phyloP scores from a whole-genome alignment of 2,329 filamentous ascomycete genomes.

The Apiospora sp. region DNA sequence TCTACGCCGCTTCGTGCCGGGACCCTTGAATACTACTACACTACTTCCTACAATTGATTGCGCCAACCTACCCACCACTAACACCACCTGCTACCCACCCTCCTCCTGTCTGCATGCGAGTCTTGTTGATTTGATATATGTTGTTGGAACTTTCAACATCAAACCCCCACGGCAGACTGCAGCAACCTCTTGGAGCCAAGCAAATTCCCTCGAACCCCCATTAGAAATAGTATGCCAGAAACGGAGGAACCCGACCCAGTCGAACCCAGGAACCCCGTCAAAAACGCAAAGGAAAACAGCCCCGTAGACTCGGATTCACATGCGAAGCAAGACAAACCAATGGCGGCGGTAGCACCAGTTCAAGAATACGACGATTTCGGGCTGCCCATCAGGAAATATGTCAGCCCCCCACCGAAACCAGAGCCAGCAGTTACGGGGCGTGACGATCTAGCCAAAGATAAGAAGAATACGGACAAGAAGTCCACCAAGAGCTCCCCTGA shows the following conservation, averaged over 20 bases:
- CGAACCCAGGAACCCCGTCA: constrained; percentile 32
- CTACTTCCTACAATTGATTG: constrained; percentile 20
- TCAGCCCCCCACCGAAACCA: constrained; percentile 39
- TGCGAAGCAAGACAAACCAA: constrained; percentile 37
- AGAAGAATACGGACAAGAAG: constrained; percentile 2
- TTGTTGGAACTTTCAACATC: not conserved
- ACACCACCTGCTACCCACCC: not conserved
- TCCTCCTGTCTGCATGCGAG: constrained; percentile 15
- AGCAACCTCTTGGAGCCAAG: constrained; percentile 12
- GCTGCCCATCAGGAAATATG: constrained; percentile 65
- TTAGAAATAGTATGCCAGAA: not conserved
- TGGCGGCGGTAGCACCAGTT: constrained; percentile 41
- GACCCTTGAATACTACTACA: not conserved
- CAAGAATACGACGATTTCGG: constrained; percentile 75
- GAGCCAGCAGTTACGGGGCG: not conserved
- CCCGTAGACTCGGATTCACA: constrained; percentile 14
- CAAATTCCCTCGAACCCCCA: not conserved
- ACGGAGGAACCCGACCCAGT: constrained; percentile 19
- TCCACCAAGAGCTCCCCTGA: not conserved
- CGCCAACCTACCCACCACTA: constrained; percentile 20
- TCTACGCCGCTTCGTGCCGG: not conserved
- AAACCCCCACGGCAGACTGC: constrained; percentile 17
- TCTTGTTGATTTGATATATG: constrained; percentile 2
- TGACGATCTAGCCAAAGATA: not conserved
- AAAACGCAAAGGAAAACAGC: constrained; percentile 2